A percentile compares a stretch with the other conserved stretches of the same genome.
Evolutionary conservation across 2,329 filamentous ascomycete genomes (phyloP).

Genomic region (Shiraia sp.): DNA sequence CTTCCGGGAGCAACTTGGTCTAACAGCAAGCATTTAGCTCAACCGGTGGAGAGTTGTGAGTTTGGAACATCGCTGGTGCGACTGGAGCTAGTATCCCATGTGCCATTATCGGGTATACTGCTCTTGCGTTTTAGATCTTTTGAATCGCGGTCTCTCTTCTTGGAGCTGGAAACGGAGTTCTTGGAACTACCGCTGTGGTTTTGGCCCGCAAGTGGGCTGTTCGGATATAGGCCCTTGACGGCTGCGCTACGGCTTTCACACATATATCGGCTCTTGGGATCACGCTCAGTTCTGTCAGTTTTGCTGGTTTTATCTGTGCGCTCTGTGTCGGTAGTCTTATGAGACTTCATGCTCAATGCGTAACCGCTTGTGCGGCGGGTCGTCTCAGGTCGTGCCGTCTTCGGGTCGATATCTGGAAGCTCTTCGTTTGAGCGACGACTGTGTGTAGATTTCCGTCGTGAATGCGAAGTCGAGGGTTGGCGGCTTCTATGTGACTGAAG

Average conservation of each 20-base stretch:
- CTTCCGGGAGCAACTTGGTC: slow-evolving; percentile 8
- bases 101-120: slow-evolving; percentile 27
- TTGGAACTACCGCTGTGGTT: slow-evolving; percentile 19
- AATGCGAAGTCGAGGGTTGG: slow-evolving; percentile 21
- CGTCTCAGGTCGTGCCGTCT: slow-evolving; percentile 18
- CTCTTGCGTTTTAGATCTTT: slow-evolving; percentile 19
- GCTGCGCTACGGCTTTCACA: slow-evolving; percentile 44
- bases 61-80: slow-evolving; percentile 21
- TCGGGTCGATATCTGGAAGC: slow-evolving; percentile 21
- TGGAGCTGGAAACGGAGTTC: slow-evolving; percentile 20
- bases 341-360: slow-evolving; percentile 27
- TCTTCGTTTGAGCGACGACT: slow-evolving; percentile 33
- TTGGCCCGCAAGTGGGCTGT: slow-evolving; percentile 29
- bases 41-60: slow-evolving; percentile 16
- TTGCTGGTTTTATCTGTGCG: slow-evolving; percentile 14
- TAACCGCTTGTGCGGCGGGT: slow-evolving; percentile 37
- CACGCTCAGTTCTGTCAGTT: slow-evolving; percentile 22
- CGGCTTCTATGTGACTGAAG: slow-evolving; percentile 32
- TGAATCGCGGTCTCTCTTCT: slow-evolving; percentile 16
- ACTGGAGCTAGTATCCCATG: slow-evolving; percentile 31
- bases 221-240: slow-evolving; percentile 45
- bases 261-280: slow-evolving; percentile 34
- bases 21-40: slow-evolving; percentile 7
- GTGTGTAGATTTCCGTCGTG: slow-evolving; percentile 35
- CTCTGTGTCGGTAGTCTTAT: slow-evolving; percentile 26